Evolutionary conservation across 768 basidiomycete species (phyloP), one percentile per base, ranked within the genome.

Genomic region (Hydnomerulius pinastri): DNA sequence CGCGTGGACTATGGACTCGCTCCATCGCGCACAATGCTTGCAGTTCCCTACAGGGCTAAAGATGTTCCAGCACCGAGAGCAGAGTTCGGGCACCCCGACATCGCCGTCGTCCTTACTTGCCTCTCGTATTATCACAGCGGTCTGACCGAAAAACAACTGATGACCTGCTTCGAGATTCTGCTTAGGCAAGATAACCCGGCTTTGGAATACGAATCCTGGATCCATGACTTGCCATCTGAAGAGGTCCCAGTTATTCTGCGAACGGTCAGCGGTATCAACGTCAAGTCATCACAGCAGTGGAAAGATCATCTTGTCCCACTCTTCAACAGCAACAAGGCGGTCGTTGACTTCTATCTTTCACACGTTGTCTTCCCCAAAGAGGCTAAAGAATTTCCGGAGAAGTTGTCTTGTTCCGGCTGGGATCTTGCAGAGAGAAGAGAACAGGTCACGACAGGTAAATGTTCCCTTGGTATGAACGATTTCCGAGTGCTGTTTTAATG

Each of bases 71-170:
- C 73, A 6, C 52, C 58, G 38, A 58, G 67, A 24, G 72, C 72
- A 17, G 72, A 75, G 18, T 73, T 73, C 28, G 70, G 68, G 4
- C 72, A 75, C 39, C 72, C 72, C 0, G 72, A 73, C 18, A 47
- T 73, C 10, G 61, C 62, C 8, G 59, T 75, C 39, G 48, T 58
- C 11, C 63, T 73, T n/a, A 75, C 73, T 0, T 73, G 67, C 11
- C 58, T 75, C 17, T 67, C 61, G 0, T 73, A 73, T 39, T 73
- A 73, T 30, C 69, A 75, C 21, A 58, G 59, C 0, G 73, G 72
- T 12, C 64, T 73, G 7, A 55, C 45, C 0, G 52, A 59, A 17
- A 48, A 55, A 4, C 69, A 74, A 12, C n/a, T 73, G 5, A 55
- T 32, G 7, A 10, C 32, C 4, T 67, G 56, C 10, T 73, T 73